Evolutionary conservation across 2,329 filamentous ascomycete species (phyloP).

Genomic region (Ophiobolus disseminans): DNA sequence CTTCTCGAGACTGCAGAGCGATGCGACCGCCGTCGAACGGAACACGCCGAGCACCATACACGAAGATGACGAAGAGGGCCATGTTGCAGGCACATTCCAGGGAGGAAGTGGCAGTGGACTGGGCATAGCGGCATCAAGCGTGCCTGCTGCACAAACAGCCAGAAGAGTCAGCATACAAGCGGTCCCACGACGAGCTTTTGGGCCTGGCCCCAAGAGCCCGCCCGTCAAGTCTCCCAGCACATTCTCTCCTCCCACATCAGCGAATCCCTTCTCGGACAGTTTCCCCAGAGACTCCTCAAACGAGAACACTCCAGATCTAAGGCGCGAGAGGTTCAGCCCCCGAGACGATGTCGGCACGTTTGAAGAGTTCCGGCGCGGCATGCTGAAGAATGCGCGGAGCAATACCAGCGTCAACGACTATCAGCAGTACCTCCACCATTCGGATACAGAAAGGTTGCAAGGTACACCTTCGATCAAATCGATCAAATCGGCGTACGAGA

Average conservation of each 20-base stretch:
- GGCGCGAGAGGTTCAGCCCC: constrained; percentile 41
- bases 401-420: constrained; percentile 36
- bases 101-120: constrained; percentile 35
- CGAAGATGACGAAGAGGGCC: constrained; percentile 43
- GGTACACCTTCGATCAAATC: constrained; percentile 43
- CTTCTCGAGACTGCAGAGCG: constrained; percentile 46
- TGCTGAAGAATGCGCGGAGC: constrained; percentile 27
- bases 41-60: constrained; percentile 31
- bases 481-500: constrained; percentile 46
- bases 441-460: constrained; percentile 31
- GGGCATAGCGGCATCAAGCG: constrained; percentile 40
- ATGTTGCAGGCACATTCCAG: constrained; percentile 34
- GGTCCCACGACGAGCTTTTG: constrained; percentile 27
- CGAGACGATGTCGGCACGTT: constrained; percentile 29
- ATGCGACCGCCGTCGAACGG: constrained; percentile 43
- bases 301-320: constrained; percentile 42
- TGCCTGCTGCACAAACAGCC: constrained; percentile 19
- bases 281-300: constrained; percentile 34
- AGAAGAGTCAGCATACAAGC: constrained; percentile 31
- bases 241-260: constrained; percentile 35
- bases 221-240: constrained; percentile 26
- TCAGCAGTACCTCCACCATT: constrained; percentile 35
- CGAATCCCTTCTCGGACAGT: constrained; percentile 36
- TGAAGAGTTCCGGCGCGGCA: constrained; percentile 36
- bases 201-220: constrained; percentile 24